Percentiles rank a stretch among this genome's conserved stretches.
Evolutionary conservation across 768 basidiomycete species (phyloP).

Genomic region (Lactarius sp.): DNA sequence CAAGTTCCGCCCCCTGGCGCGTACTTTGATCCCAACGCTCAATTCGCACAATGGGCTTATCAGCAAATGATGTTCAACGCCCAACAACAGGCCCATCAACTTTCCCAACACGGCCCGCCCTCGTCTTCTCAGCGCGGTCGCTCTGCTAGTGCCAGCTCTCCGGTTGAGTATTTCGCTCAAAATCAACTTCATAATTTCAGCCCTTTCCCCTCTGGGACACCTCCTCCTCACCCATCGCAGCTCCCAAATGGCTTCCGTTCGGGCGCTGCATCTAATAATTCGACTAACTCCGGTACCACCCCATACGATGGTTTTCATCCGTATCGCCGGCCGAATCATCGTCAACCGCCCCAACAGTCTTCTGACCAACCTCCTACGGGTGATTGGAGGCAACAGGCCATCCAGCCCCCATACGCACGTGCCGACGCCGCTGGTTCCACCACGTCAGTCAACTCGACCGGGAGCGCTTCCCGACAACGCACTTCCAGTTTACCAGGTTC

Average conservation of each 20-base stretch:
- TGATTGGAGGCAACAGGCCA: constrained; percentile 49
- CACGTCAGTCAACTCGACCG: constrained; percentile 67
- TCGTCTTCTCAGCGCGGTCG: constrained; percentile 39
- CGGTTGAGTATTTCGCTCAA: constrained; percentile 55
- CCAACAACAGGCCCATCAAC: constrained; percentile 29
- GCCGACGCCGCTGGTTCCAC: constrained; percentile 76
- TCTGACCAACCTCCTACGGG: constrained; percentile 28
- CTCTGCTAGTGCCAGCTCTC: constrained; percentile 36
- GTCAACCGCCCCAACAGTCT: constrained; percentile 32
- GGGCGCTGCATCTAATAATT: constrained; percentile 30
- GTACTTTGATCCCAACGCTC: constrained; percentile 76
- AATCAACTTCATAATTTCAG: constrained; percentile 50
- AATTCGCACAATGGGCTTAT: constrained; percentile 84
- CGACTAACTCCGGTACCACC: constrained; percentile 36
- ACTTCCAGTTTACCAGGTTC: constrained; percentile 70
- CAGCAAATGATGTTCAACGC: constrained; percentile 85
- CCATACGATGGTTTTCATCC: constrained; percentile 66
- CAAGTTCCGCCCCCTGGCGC: constrained; percentile 47
- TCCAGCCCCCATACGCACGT: constrained; percentile 75
- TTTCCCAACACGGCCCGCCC: constrained; percentile 29
- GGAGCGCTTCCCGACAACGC: constrained; percentile 51
- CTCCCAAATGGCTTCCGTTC: constrained; percentile 41
- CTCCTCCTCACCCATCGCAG: constrained; percentile 52
- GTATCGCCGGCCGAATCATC: constrained; percentile 61
- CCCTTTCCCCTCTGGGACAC: constrained; percentile 66